Evolutionary conservation across 1,139 yeast genomes (phyloP).

Genomic region (Casaregolazyma lundiana): DNA sequence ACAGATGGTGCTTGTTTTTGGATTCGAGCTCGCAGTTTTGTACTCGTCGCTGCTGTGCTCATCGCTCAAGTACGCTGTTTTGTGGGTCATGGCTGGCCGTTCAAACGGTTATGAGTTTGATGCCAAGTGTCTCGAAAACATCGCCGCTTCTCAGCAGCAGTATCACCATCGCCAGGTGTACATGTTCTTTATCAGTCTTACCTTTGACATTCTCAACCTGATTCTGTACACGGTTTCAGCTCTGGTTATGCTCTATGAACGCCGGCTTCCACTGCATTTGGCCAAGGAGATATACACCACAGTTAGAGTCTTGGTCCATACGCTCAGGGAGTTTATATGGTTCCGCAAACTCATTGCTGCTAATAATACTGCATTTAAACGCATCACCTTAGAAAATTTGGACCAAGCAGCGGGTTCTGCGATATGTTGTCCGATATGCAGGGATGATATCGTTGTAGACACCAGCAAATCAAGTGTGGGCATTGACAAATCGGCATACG

Average conservation of each 20-base stretch:
- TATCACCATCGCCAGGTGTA: conserved; percentile 10
- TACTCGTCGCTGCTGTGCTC: conserved; percentile 19
- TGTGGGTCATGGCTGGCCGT: conserved; percentile 7
- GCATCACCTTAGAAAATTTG: conserved; percentile 44
- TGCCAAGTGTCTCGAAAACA: background rate
- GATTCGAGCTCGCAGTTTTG: conserved; percentile 22
- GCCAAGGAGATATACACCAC: conserved; percentile 28
- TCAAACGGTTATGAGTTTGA: background rate
- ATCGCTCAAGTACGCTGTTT: background rate
- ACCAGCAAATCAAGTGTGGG: background rate
- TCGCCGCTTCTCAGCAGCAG: conserved; percentile 5
- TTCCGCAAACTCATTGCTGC: conserved; percentile 20
- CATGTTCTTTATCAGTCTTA: conserved; percentile 16
- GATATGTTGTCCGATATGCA: conserved; percentile 59
- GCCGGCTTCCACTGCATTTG: conserved; percentile 27
- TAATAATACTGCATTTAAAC: conserved; percentile 46
- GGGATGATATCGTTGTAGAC: conserved; percentile 30
- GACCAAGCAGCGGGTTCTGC: conserved; percentile 9
- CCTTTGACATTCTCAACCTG: conserved; percentile 20
- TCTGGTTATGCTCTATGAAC: conserved; percentile 24
- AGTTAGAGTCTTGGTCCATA: conserved; percentile 25
- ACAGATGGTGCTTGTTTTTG: conserved; percentile 20
- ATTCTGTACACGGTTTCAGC: conserved; percentile 24
- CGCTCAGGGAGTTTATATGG: conserved; percentile 26
- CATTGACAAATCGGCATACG: background rate